Evolutionary conservation across 305 asterid species (phyloP).

Genomic region (Fraxinus sp.): DNA sequence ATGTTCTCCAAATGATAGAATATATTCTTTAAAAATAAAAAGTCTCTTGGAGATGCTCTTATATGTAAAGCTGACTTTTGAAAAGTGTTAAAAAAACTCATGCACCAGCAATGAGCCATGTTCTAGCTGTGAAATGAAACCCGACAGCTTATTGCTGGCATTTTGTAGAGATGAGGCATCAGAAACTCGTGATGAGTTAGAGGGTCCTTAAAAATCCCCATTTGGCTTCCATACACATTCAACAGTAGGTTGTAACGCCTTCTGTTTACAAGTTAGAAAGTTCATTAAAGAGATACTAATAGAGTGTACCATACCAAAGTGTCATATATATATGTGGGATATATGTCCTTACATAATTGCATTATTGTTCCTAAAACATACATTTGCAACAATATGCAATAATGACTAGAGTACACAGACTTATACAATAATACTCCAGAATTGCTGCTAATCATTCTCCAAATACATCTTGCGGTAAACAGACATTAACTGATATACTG

Average conservation of each 20-base stretch:
- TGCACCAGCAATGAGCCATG: too few species aligned
- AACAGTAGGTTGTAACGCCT: background rate
- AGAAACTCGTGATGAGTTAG: too few species aligned
- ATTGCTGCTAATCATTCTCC: background rate
- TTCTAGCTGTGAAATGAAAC: too few species aligned
- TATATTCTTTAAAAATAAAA: too few species aligned
- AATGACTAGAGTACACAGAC: background rate
- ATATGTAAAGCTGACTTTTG: too few species aligned
- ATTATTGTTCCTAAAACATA: background rate
- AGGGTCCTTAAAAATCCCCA: too few species aligned
- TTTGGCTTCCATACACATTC: too few species aligned
- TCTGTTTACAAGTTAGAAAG: background rate
- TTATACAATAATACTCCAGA: background rate
- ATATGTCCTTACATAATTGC: background rate
- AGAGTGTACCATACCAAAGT: background rate
- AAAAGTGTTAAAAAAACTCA: too few species aligned
- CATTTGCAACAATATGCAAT: background rate
- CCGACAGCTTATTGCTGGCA: too few species aligned
- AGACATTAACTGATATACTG: background rate
- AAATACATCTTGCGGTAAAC: background rate
- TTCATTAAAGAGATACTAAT: background rate
- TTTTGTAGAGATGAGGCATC: too few species aligned
- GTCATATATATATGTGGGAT: background rate
- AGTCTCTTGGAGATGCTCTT: too few species aligned
- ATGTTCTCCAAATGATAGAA: too few species aligned